A percentile compares a stretch with the other conserved stretches of the same genome.
These are phyloP conservation scores for Tritrichomonas foetus DNA, from an alignment of 208 protist species.

Conservation along the genomic window DNA sequence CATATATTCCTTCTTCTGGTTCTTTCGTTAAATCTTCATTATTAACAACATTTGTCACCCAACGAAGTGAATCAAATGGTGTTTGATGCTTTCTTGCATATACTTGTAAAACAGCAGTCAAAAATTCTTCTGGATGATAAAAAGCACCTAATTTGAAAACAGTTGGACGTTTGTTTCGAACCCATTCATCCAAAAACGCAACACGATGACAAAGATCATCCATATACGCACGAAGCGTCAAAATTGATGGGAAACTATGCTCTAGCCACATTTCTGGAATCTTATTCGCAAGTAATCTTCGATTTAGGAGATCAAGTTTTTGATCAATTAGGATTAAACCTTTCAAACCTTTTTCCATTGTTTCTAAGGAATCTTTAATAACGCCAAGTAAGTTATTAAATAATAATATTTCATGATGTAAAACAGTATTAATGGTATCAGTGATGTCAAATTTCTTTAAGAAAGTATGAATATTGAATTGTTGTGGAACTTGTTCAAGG, in stretches of 20 bases:
- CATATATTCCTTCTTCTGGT: conserved; percentile 80
- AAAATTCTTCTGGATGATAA: conserved; percentile 97
- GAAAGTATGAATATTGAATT: conserved; percentile 13
- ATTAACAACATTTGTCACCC: background rate
- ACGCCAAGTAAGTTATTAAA: conserved; percentile 77
- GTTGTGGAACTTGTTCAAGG: background rate
- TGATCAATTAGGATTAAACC: conserved; percentile 69
- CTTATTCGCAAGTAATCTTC: conserved; percentile 61
- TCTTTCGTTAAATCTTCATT: conserved; percentile 63
- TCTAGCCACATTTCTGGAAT: conserved; percentile 81
- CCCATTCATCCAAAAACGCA: conserved; percentile 81
- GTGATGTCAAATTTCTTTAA: background rate
- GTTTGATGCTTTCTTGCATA: conserved; percentile 89
- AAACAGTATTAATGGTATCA: conserved; percentile 73
- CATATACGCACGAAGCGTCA: conserved; percentile 81
- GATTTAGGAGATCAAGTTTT: conserved; percentile 65
- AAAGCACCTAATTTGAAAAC: conserved; percentile 75
- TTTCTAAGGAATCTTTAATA: conserved; percentile 75
- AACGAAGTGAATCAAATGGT: conserved; percentile 73
- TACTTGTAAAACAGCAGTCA: conserved; percentile 95
- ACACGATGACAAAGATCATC: conserved; percentile 82
- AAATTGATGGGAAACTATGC: conserved; percentile 88
- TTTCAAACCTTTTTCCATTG: conserved; percentile 81
- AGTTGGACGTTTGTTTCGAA: background rate
- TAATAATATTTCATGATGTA: conserved; percentile 73